Percentiles rank a stretch among this genome's conserved stretches.
phyloP scores from a whole-genome alignment of 2,329 filamentous ascomycete species.

The Colletotrichum gigasporum region DNA sequence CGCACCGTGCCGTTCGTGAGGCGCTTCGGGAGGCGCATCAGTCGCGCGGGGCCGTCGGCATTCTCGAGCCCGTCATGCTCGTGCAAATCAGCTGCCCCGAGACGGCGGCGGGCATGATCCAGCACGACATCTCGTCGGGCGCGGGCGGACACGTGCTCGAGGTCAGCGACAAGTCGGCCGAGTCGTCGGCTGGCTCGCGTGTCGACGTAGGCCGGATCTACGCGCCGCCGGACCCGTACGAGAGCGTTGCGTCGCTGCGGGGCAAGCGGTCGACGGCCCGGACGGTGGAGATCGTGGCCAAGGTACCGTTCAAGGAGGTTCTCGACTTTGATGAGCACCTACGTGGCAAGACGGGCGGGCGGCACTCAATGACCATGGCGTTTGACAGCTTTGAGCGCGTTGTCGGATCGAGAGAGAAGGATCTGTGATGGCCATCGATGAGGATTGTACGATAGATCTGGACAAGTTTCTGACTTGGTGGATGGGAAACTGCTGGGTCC shows the following conservation, averaged over 20 bases:
- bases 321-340: conserved; percentile 92
- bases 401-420: conserved; percentile 63
- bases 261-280: conserved; percentile 59
- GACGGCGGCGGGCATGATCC: conserved; percentile 79
- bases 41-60: conserved; percentile 61
- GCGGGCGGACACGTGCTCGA: conserved; percentile 79
- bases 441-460: neutral
- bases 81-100: conserved; percentile 89
- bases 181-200: conserved; percentile 42
- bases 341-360: conserved; percentile 85
- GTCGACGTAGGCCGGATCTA: conserved; percentile 84
- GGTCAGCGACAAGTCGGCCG: conserved; percentile 65
- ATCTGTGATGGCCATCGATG: conserved; percentile 38
- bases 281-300: conserved; percentile 77
- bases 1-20: conserved; percentile 70
- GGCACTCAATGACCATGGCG: conserved; percentile 69
- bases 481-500: too few relatives aligned
- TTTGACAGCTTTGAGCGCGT: conserved; percentile 67
- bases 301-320: conserved; percentile 96
- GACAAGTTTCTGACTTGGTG: too few relatives aligned
- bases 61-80: conserved; percentile 95
- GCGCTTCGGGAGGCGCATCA: conserved; percentile 71
- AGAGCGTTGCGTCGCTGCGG: conserved; percentile 65
- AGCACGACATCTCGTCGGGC: conserved; percentile 81
- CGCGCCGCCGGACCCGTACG: conserved; percentile 85